These are phyloP conservation scores for Rostrohypoxylon terebratum DNA, from an alignment of 495 filamentous ascomycete genomes.

Conservation along the genomic window DNA sequence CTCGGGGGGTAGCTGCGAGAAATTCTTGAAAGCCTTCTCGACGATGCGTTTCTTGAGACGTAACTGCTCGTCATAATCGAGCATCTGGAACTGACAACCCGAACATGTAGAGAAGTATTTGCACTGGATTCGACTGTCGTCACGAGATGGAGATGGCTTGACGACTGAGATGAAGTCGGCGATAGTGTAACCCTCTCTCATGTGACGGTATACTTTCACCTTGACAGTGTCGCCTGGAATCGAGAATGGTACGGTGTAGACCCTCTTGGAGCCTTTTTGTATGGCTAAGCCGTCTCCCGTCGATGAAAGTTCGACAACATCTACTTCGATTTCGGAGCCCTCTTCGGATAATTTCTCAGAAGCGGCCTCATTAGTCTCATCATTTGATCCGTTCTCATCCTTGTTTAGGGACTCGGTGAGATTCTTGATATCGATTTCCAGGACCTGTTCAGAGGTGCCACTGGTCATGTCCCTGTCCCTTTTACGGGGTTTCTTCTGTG, in stretches of 20 bases:
- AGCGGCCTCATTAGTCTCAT: slow-evolving; percentile 1
- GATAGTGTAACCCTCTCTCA: slow-evolving; percentile 71
- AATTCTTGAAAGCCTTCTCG: slow-evolving; percentile 91
- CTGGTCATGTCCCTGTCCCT: slow-evolving; percentile 65
- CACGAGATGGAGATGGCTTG: slow-evolving; percentile 76
- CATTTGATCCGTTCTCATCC: slow-evolving; percentile 25
- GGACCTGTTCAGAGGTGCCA: slow-evolving; percentile 77
- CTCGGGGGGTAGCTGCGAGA: slow-evolving; percentile 81
- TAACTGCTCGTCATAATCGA: slow-evolving; percentile 88
- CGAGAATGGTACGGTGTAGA: slow-evolving; percentile 88
- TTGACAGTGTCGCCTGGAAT: slow-evolving; percentile 84
- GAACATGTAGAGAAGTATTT: slow-evolving; percentile 88
- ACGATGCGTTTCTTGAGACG: slow-evolving; percentile 85
- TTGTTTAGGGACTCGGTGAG: slow-evolving; percentile 67
- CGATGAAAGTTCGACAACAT: slow-evolving; percentile 81
- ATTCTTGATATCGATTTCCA: slow-evolving; percentile 74
- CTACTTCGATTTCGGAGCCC: slow-evolving; percentile 82
- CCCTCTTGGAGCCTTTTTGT: slow-evolving; percentile 71
- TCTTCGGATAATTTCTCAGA: slow-evolving; percentile 66
- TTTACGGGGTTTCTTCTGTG: slow-evolving; percentile 44
- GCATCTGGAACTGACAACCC: slow-evolving; percentile 97
- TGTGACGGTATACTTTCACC: slow-evolving; percentile 81
- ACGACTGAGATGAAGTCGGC: slow-evolving; percentile 85
- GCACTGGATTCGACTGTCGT: slow-evolving; percentile 82
- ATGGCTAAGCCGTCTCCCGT: slow-evolving; percentile 87